Evolutionary conservation across 805 yeast genomes (phyloP).

Genomic region (Schwanniomyces pseudopolymorphus): DNA sequence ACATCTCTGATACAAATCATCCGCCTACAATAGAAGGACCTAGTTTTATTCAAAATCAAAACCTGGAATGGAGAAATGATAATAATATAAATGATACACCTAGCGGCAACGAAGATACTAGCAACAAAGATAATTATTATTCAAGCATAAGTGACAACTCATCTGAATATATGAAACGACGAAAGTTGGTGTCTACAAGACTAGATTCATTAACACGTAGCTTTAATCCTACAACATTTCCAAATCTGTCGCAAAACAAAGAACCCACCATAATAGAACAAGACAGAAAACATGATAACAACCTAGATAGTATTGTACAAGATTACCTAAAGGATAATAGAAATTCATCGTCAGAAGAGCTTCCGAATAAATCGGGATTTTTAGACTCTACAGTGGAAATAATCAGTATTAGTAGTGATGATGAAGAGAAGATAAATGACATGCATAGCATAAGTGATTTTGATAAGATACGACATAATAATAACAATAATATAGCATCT

Average conservation of each 20-base stretch:
- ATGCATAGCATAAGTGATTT: not conserved
- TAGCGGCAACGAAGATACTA: not conserved
- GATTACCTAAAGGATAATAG: not conserved
- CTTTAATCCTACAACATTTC: not conserved
- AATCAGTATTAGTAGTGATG: constrained; percentile 6
- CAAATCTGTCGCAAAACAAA: not conserved
- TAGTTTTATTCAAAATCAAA: not conserved
- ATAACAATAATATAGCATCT: not conserved
- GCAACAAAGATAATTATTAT: not conserved
- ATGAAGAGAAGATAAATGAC: constrained; percentile 6
- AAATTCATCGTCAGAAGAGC: not conserved
- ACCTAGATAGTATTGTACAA: not conserved
- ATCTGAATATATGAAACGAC: not conserved
- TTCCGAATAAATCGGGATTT: not conserved
- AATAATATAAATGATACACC: not conserved
- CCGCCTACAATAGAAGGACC: not conserved
- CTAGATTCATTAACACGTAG: not conserved
- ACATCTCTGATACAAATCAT: not conserved
- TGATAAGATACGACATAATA: not conserved
- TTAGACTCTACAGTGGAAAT: constrained; percentile 4
- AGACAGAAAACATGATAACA: not conserved
- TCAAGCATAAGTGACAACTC: not conserved
- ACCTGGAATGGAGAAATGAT: not conserved
- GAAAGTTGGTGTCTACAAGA: not conserved
- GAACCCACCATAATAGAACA: not conserved